These are phyloP conservation scores for Alternaria dauci DNA, from an alignment of 2,329 filamentous ascomycete genomes.

Conservation along the genomic window DNA sequence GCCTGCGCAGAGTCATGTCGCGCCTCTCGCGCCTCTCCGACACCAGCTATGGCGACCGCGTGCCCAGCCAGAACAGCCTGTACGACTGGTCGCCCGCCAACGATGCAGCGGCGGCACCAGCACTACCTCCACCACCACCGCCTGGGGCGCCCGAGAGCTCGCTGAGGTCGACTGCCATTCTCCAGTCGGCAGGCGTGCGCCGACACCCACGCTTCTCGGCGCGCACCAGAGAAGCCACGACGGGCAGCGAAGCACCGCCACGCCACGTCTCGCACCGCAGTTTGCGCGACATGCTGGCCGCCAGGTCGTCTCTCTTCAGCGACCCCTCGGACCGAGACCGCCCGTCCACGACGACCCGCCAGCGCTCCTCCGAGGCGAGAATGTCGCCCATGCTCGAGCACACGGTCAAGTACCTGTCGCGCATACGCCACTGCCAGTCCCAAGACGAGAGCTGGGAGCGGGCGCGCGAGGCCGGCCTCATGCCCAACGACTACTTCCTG, in stretches of 20 bases:
- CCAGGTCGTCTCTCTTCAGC: slow-evolving; percentile 25
- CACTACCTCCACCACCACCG: no score
- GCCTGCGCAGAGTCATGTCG: slow-evolving; percentile 57
- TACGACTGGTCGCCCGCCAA: slow-evolving; percentile 68
- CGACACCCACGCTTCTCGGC: slow-evolving; percentile 52
- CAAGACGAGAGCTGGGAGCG: slow-evolving; percentile 64
- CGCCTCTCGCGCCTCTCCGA: slow-evolving; percentile 56
- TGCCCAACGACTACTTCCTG: slow-evolving; percentile 62
- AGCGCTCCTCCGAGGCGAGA: slow-evolving; percentile 25
- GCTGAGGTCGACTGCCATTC: slow-evolving; percentile 52
- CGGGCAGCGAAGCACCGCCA: slow-evolving; percentile 46
- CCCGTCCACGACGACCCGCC: slow-evolving; percentile 1
- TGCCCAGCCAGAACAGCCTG: slow-evolving; percentile 62
- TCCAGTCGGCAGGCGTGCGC: slow-evolving; percentile 48
- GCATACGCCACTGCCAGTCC: slow-evolving; percentile 62
- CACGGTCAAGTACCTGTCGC: slow-evolving; percentile 68
- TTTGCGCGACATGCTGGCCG: slow-evolving; percentile 39
- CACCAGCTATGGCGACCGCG: slow-evolving; percentile 60
- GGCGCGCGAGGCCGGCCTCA: slow-evolving; percentile 63
- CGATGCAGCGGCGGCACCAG: slow-evolving; percentile 22
- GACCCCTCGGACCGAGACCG: slow-evolving; percentile 12
- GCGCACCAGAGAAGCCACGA: slow-evolving; percentile 42
- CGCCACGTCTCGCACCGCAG: slow-evolving; percentile 28
- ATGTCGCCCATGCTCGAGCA: slow-evolving; percentile 60
- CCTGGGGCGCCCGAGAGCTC: slow-evolving; percentile 43